Percentiles rank a stretch among this genome's conserved stretches.
These are phyloP conservation scores for Nicotiana obtusifolia DNA, from an alignment of 257 asterid genomes.

Conservation along the genomic window DNA sequence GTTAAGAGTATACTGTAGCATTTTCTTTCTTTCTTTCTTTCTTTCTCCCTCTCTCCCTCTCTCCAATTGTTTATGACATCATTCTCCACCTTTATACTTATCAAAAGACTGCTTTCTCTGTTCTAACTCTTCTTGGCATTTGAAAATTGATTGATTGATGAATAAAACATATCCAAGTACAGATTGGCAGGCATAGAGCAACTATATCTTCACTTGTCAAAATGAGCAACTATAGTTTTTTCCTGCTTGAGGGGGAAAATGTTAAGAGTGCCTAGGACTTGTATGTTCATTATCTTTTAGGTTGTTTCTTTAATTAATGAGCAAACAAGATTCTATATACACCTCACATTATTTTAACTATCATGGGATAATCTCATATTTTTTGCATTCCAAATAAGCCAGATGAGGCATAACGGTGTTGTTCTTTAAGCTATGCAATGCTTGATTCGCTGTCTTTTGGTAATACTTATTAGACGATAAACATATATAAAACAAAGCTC, in stretches of 20 bases:
- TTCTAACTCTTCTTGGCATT: slow-evolving; percentile 1
- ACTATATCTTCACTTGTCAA: not conserved
- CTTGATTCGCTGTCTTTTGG: not conserved
- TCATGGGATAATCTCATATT: not conserved
- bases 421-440: not conserved
- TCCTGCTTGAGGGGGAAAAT: not conserved
- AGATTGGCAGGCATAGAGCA: not conserved
- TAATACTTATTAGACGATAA: not conserved
- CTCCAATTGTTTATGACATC: not conserved
- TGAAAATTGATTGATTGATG: not conserved
- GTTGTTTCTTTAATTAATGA: not conserved
- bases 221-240: not conserved
- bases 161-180: not conserved
- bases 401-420: not conserved
- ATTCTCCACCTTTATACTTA: not conserved
- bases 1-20: not conserved
- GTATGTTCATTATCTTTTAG: not conserved
- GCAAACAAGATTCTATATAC: not conserved
- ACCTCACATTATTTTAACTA: not conserved
- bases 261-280: not conserved
- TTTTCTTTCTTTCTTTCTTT: not conserved
- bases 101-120: not conserved
- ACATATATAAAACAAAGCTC: not conserved
- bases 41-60: not conserved
- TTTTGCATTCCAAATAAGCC: not conserved